Conservation (phyloP, 2,329 filamentous ascomycete species). For the Fusarium decemcellulare region DNA sequence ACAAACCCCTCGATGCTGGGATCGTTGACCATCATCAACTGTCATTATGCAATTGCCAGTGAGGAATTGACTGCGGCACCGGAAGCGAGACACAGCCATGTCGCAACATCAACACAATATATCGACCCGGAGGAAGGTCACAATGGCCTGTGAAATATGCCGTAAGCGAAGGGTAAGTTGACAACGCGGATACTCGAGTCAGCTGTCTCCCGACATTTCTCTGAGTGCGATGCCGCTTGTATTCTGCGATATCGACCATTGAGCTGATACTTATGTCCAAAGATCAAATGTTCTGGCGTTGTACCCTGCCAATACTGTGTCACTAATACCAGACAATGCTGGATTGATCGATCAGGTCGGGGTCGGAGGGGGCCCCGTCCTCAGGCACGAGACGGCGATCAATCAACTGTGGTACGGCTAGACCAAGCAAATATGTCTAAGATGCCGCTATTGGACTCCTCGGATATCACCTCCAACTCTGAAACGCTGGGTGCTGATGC, state of each 20-base stretch:
- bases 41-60: not conserved
- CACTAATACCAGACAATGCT: not conserved
- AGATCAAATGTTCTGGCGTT: slow-evolving; percentile 23
- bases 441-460: not conserved
- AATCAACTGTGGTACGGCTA: not conserved
- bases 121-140: slow-evolving; percentile 25
- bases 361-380: not conserved
- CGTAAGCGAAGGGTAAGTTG: slow-evolving; percentile 24
- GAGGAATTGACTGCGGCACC: not conserved
- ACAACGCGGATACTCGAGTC: not conserved
- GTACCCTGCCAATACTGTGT: slow-evolving; percentile 12
- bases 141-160: slow-evolving; percentile 23
- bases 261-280: not conserved
- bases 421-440: not conserved
- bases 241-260: not conserved
- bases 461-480: not conserved
- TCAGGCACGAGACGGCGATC: not conserved
- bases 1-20: not conserved
- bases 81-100: not conserved
- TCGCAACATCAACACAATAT: slow-evolving; percentile 3
- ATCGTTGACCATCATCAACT: not conserved
- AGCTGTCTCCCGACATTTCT: too few relatives aligned
- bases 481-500: not conserved
- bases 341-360: not conserved
- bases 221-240: too few relatives aligned